Conservation (phyloP, 257 asterid species). For the Verbena officinalis region DNA sequence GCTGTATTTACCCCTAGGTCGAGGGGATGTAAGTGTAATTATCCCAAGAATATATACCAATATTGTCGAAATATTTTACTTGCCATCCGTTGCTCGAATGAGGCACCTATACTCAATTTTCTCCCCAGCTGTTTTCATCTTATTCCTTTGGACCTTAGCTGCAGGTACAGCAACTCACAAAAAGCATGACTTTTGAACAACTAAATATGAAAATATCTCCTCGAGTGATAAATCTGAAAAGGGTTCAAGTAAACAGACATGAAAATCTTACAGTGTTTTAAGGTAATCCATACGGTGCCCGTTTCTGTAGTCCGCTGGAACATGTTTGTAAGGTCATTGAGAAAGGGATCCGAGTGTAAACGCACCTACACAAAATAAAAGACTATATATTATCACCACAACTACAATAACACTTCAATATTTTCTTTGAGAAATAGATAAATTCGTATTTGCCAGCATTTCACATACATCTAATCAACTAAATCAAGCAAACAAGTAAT, state of each 20-base stretch:
- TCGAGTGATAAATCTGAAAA: neutral
- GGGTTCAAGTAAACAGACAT: neutral
- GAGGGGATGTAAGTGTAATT: no score
- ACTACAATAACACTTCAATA: neutral
- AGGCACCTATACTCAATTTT: conserved; percentile 72
- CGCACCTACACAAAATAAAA: conserved; percentile 43
- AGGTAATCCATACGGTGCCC: conserved; percentile 69
- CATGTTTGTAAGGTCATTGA: conserved; percentile 56
- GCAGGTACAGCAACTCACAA: conserved; percentile 53
- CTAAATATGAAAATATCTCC: neutral
- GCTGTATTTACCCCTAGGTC: no score
- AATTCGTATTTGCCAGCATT: neutral
- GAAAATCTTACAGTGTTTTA: conserved; percentile 51
- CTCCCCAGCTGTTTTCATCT: conserved; percentile 68
- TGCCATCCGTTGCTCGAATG: conserved; percentile 83
- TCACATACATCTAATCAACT: neutral
- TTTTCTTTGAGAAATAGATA: neutral
- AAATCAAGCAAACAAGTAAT: no score
- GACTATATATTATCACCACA: neutral
- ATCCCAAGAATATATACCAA: no score
- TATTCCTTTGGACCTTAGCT: conserved; percentile 68
- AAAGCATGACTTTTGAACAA: no score
- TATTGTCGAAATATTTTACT: no score
- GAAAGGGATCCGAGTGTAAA: conserved; percentile 59
- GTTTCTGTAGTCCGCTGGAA: conserved; percentile 59